These are phyloP conservation scores for Prunus salicina DNA, from an alignment of 306 rosid genomes.

Conservation along the genomic window DNA sequence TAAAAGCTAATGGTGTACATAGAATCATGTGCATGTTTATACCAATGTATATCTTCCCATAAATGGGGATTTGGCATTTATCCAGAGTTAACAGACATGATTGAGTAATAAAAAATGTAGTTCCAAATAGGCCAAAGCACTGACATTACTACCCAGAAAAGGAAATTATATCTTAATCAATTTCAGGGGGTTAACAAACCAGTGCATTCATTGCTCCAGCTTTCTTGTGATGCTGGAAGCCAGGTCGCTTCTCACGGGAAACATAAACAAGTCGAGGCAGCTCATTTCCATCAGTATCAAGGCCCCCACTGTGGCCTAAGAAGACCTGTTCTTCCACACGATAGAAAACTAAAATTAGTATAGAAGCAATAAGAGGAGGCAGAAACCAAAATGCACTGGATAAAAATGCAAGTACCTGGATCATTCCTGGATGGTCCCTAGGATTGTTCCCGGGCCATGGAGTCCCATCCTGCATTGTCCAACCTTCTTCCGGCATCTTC, in stretches of 20 bases:
- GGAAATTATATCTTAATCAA: background rate
- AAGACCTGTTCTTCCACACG: constrained; percentile 59
- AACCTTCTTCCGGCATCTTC: constrained; percentile 99
- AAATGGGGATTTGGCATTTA: background rate
- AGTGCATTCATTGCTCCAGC: constrained; percentile 99
- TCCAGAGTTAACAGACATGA: background rate
- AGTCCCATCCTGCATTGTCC: constrained; percentile 99
- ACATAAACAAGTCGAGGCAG: constrained; percentile 98
- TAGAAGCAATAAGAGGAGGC: background rate
- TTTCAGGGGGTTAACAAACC: constrained; percentile 49
- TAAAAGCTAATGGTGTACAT: background rate
- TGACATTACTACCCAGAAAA: background rate
- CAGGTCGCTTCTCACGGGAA: constrained; percentile 99
- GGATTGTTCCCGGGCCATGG: constrained; percentile 99
- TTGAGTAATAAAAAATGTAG: background rate
- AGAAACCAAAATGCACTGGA: constrained; percentile 4
- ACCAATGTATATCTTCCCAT: background rate
- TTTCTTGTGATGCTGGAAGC: constrained; percentile 99
- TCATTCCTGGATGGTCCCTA: constrained; percentile 99
- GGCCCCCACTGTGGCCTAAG: constrained; percentile 97
- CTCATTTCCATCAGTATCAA: constrained; percentile 98
- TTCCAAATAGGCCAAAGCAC: background rate
- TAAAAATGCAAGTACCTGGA: constrained; percentile 59
- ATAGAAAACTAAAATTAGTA: constrained; percentile 23
- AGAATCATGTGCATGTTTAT: background rate